Evolutionary conservation across 2,329 filamentous ascomycete species (phyloP), one percentile per base, ranked within the genome.

Genomic region (Cordyceps tenuipes): DNA sequence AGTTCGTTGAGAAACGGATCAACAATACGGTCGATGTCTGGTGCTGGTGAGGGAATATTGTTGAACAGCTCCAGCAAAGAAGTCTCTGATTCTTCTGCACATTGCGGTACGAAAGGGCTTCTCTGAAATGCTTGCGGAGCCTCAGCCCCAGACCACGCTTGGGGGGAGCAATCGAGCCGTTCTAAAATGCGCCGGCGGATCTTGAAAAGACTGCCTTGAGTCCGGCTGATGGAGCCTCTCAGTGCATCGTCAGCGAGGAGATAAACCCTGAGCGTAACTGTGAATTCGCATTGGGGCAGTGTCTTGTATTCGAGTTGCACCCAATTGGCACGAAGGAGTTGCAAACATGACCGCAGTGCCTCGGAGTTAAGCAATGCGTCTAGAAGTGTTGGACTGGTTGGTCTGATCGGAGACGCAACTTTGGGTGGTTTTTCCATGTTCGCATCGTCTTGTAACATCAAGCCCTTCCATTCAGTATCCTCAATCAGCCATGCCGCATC

Each of bases 31-130:
- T 76, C 72, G 0, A 79, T 75, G n/a, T 73, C 68, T 2, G 89
- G 88, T 2, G 75, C 69, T 0, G 89, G 89, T 0, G 88, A 89
- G 0, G 86, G 84, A 1, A 92, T 78, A 3, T 75, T 83, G 69
- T 92, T 92, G 77, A 92, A 92, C 51, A 91, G 74, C 31, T 86
- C 79, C 52, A 90, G 82, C 0, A 92, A 72, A 2, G 75, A 68
- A 10, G 79, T 70, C 19, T 81, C 73, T 1, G 68, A 65, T 5
- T 66, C 62, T 5, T 69, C 70, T 8, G 21, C 3, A 12, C n/a
- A 12, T 21, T 31, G 23, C 5, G 26, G 62, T 59, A 77, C 73
- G 49, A 76, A 77, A 3, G 64, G 61, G 19, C 65, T 59, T 0
- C 61, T 60, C 13, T 59, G 53, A n/a, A 53, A 54, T 61, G 63